Percentiles rank a stretch among this genome's conserved stretches.
These are phyloP conservation scores for Stenogyne calaminthoides DNA, from an alignment of 305 asterid genomes.

Conservation along the genomic window DNA sequence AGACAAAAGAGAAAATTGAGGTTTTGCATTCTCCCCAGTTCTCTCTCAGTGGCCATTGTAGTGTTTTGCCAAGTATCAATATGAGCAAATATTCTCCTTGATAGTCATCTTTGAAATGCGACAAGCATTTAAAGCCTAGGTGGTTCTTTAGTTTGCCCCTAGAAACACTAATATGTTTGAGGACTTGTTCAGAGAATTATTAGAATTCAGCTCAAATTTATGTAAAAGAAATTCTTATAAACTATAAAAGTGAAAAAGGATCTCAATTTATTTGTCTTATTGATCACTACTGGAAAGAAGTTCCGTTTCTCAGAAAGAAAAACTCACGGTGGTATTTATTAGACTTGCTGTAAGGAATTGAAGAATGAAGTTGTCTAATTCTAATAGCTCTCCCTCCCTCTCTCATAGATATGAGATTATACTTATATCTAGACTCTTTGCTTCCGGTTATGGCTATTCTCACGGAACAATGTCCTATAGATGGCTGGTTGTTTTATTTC, in stretches of 20 bases:
- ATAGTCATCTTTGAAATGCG: not conserved
- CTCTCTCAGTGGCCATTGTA: not conserved
- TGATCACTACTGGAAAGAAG: not conserved
- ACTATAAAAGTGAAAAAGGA: not conserved
- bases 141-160: not conserved
- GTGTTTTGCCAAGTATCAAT: not conserved
- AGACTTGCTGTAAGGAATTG: not conserved
- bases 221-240: not conserved
- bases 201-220: not conserved
- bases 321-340: not conserved
- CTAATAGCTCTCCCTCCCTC: not conserved
- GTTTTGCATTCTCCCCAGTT: not conserved
- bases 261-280: not conserved
- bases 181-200: not conserved
- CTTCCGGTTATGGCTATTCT: not conserved
- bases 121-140: not conserved
- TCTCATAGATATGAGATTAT: not conserved
- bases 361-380: not conserved
- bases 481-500: constrained; percentile 15
- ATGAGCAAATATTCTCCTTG: not conserved
- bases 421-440: not conserved
- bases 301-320: not conserved
- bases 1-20: not conserved
- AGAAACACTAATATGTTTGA: not conserved
- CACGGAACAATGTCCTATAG: not conserved